Base-by-base conservation (phyloP, 345 rosid species). In the Sonneratia caseolaris region DNA sequence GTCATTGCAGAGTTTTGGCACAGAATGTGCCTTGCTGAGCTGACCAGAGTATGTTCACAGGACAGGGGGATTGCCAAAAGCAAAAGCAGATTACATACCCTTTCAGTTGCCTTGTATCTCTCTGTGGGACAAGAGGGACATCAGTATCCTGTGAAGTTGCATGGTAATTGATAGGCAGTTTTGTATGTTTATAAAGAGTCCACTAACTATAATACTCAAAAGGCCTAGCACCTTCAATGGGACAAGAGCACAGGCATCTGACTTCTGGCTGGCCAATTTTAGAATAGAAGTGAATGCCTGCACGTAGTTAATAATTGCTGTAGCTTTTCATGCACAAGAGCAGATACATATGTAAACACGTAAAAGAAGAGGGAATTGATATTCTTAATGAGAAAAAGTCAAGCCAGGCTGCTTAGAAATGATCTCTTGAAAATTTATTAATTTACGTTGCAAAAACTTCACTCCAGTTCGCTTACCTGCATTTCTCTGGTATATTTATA, bases 401-500 rank as follows among this genome's bases (percentile, higher is more conserved):
- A 14, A n/a, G 70, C 15, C 8, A 68, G 45, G 10, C 45, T 42
- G 10, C 7, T 42, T 42, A 42, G 7, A 42, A 42, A 42, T 42
- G 45, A 42, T 42, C n/a, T 53, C 59, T 53, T 62, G 5, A 18
- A 61, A 22, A 61, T 35, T 27, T 61, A 55, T 24, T 15, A 7
- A 35, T 57, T 57, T 22, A n/a, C 13, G n/a, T 12, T 3, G 48
- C 51, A 42, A 10, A 3, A 1, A 24, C 51, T 18, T 21, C 7
- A 22, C 19, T 73, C 70, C 80, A 65, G 14, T 22, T 42, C 24
- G 19, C 64, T 27, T 82, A 80, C 99, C 94, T 89, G 86, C 71
- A 82, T 76, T 70, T 86, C 91, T 64, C 84, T 82, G 73, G 76
- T 76, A 66, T 88, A 77, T 40, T 80, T 83, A 72, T 70, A 81